Conservation (phyloP, 1,284 basidiomycete species). For the Sporisorium iseilematis-ciliati region DNA sequence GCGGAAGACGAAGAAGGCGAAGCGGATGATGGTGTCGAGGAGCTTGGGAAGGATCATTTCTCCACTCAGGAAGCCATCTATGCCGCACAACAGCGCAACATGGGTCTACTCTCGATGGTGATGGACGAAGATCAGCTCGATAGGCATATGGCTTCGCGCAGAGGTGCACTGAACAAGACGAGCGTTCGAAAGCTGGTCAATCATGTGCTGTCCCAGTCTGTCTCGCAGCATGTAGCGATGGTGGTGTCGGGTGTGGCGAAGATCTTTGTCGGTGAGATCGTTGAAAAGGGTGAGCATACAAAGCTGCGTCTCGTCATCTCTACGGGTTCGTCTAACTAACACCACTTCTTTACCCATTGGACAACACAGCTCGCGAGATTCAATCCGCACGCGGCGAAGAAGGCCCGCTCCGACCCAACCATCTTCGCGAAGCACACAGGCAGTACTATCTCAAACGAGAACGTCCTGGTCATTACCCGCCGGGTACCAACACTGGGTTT, state of each 20-base stretch:
- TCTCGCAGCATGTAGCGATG: constrained; percentile 85
- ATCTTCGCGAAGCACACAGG: constrained; percentile 86
- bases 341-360: not conserved
- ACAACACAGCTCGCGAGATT: constrained; percentile 76
- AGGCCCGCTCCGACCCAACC: constrained; percentile 85
- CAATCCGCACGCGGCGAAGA: constrained; percentile 78
- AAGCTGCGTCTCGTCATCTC: not conserved
- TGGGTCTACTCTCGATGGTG: constrained; percentile 82
- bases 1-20: constrained; percentile 61
- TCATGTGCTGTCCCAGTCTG: constrained; percentile 80
- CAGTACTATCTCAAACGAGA: constrained; percentile 83
- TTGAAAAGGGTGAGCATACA: constrained; percentile 75
- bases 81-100: constrained; percentile 68
- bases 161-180: constrained; percentile 84
- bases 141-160: constrained; percentile 85
- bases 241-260: constrained; percentile 89
- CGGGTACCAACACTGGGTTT: constrained; percentile 52
- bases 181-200: constrained; percentile 88
- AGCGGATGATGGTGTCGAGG: constrained; percentile 64
- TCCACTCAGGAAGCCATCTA: constrained; percentile 66
- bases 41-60: constrained; percentile 62
- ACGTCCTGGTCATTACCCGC: constrained; percentile 63
- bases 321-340: too few relatives aligned
- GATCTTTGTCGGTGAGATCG: constrained; percentile 91
- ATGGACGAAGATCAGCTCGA: constrained; percentile 86